These are phyloP conservation scores for Candida tammaniensis DNA, from an alignment of 805 yeast genomes.

Conservation along the genomic window DNA sequence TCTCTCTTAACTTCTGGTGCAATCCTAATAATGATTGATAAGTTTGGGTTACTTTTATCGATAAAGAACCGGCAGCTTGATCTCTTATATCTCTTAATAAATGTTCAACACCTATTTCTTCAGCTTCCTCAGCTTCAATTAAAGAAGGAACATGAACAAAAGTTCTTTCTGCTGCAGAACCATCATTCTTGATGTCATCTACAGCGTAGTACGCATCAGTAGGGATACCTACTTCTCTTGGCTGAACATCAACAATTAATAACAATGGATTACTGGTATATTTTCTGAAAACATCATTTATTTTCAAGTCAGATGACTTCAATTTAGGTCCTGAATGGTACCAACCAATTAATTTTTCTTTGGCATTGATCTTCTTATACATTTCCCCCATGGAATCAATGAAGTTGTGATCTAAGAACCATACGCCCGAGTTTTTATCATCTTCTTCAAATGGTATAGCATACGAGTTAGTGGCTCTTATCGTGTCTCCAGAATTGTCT, in stretches of 20 bases:
- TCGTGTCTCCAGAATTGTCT: constrained; percentile 54
- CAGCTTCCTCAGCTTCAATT: constrained; percentile 98
- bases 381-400: constrained; percentile 95
- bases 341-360: constrained; percentile 97
- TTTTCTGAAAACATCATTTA: constrained; percentile 82
- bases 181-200: constrained; percentile 95
- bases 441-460: constrained; percentile 99
- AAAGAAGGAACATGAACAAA: constrained; percentile 90
- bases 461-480: constrained; percentile 85
- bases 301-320: constrained; percentile 81
- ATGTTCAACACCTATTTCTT: constrained; percentile 98
- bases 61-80: constrained; percentile 91
- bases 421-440: constrained; percentile 82
- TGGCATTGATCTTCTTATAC: constrained; percentile 97
- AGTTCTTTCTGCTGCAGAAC: constrained; percentile 87
- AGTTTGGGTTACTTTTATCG: constrained; percentile 84
- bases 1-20: constrained; percentile 73
- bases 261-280: constrained; percentile 80
- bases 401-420: constrained; percentile 96
- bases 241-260: constrained; percentile 88
- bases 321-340: constrained; percentile 97
- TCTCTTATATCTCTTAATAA: constrained; percentile 90
- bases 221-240: constrained; percentile 83
- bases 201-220: constrained; percentile 93
- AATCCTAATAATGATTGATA: constrained; percentile 85